Conservation (phyloP, 164 flowering plant species). For the Amborella trichopoda region DNA sequence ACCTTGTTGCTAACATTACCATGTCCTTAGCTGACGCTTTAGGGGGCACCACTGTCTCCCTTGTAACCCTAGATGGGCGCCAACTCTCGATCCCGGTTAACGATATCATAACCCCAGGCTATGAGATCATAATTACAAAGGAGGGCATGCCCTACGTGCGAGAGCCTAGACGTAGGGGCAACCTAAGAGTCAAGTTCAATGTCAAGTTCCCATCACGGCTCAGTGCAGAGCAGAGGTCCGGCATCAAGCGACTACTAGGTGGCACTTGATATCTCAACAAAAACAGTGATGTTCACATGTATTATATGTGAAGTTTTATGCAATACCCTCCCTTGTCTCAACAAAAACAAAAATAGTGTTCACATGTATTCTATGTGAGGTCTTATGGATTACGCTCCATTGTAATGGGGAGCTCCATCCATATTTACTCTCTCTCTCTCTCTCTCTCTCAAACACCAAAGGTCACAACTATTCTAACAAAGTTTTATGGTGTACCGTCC, state of each 20-base stretch:
- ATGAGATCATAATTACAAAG: slow-evolving; percentile 35
- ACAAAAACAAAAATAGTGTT: too few species aligned
- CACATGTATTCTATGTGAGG: too few species aligned
- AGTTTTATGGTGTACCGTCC: too few species aligned
- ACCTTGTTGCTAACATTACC: slow-evolving; percentile 32
- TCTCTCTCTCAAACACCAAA: background rate
- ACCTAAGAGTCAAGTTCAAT: slow-evolving; percentile 28
- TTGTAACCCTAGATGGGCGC: slow-evolving; percentile 52
- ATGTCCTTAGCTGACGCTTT: slow-evolving; percentile 48
- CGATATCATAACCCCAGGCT: slow-evolving; percentile 40
- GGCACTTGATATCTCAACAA: too few species aligned
- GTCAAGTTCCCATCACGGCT: slow-evolving; percentile 28
- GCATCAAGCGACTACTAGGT: slow-evolving; percentile 18
- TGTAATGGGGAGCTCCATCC: background rate
- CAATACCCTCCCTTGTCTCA: too few species aligned
- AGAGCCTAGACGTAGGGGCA: slow-evolving; percentile 38
- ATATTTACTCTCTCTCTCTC: background rate
- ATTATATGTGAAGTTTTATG: too few species aligned
- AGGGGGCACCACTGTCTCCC: slow-evolving; percentile 37
- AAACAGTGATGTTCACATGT: too few species aligned
- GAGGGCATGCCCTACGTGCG: slow-evolving; percentile 55
- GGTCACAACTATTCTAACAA: too few species aligned
- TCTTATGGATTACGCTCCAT: too few species aligned
- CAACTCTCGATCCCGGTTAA: slow-evolving; percentile 30
- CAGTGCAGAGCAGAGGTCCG: slow-evolving; percentile 22